A percentile compares a stretch with the other conserved stretches of the same genome.
phyloP scores from a whole-genome alignment of 1,139 yeast genomes.

The Protomyces inundatus region DNA sequence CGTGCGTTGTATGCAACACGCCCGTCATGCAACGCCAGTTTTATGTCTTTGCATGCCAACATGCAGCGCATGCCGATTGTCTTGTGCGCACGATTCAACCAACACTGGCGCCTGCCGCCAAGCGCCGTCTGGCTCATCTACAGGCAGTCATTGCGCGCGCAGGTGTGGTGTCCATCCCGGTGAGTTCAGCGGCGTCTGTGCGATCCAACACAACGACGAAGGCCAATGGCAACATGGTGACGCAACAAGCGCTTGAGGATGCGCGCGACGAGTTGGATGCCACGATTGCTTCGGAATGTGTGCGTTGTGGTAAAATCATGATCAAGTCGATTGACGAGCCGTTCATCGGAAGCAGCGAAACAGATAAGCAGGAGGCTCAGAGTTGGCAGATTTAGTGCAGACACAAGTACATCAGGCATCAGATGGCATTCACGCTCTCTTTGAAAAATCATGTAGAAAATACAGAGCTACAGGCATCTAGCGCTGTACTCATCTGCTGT shows the following conservation, averaged over 20 bases:
- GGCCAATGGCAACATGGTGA: background rate
- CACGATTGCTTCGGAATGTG: conserved; percentile 62
- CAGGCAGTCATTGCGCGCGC: conserved; percentile 9
- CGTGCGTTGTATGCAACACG: conserved; percentile 66
- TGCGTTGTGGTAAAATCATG: conserved; percentile 70
- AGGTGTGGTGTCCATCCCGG: background rate
- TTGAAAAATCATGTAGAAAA: no score
- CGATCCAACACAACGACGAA: background rate
- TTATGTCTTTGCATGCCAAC: conserved; percentile 82
- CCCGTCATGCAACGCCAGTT: conserved; percentile 70
- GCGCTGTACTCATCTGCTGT: background rate
- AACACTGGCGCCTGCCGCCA: conserved; percentile 64
- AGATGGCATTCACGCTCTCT: no score
- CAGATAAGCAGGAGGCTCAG: background rate
- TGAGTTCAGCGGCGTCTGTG: background rate
- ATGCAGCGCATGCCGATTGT: conserved; percentile 87
- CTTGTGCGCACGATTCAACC: conserved; percentile 55
- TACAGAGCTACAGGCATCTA: no score
- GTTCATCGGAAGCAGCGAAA: conserved; percentile 34
- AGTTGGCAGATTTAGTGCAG: background rate
- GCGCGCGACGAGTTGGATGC: conserved; percentile 52
- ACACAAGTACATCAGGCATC: no score
- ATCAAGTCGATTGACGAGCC: conserved; percentile 66
- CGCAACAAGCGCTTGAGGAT: conserved; percentile 34
- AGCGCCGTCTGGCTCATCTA: conserved; percentile 55